Evolutionary conservation across 805 yeast genomes (phyloP).

Genomic region (Danielia reshetovae): DNA sequence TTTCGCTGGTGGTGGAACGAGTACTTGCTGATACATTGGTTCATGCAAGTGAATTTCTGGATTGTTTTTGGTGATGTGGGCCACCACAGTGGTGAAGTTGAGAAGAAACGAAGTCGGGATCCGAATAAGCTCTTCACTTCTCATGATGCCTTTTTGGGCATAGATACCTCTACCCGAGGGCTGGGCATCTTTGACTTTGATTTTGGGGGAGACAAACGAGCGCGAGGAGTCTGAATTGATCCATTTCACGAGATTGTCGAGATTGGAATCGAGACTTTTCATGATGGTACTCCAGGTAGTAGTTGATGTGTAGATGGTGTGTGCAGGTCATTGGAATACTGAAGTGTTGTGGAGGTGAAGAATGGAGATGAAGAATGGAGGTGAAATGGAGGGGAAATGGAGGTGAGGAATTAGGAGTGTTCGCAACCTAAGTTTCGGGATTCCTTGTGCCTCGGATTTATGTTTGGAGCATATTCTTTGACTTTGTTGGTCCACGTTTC

Average conservation of each 20-base stretch:
- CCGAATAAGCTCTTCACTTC: conserved; percentile 45
- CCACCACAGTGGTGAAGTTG: conserved; percentile 50
- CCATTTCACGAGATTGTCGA: conserved; percentile 25
- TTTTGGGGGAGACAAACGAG: conserved; percentile 34
- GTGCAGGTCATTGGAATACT: too few relatives aligned
- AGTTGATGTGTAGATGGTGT: too few relatives aligned
- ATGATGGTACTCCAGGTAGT: too few relatives aligned
- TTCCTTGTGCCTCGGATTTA: too few relatives aligned
- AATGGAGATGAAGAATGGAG: too few relatives aligned
- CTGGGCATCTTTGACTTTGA: conserved; percentile 38
- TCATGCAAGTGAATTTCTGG: conserved; percentile 24
- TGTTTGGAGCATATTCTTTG: too few relatives aligned
- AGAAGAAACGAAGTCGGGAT: conserved; percentile 58
- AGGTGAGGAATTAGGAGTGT: too few relatives aligned
- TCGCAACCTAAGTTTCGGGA: too few relatives aligned
- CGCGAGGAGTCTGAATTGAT: conserved; percentile 10
- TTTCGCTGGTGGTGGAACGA: conserved; percentile 21
- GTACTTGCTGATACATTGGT: conserved; percentile 16
- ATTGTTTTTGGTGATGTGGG: conserved; percentile 42
- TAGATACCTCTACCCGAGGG: conserved; percentile 63
- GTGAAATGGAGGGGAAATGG: too few relatives aligned
- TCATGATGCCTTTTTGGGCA: conserved; percentile 34
- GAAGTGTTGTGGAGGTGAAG: too few relatives aligned
- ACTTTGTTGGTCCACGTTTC: too few relatives aligned
- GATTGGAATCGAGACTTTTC: conserved; percentile 9